phyloP scores from a whole-genome alignment of 352 stramenopile genomes.

The Thraustochytrium striatum region DNA sequence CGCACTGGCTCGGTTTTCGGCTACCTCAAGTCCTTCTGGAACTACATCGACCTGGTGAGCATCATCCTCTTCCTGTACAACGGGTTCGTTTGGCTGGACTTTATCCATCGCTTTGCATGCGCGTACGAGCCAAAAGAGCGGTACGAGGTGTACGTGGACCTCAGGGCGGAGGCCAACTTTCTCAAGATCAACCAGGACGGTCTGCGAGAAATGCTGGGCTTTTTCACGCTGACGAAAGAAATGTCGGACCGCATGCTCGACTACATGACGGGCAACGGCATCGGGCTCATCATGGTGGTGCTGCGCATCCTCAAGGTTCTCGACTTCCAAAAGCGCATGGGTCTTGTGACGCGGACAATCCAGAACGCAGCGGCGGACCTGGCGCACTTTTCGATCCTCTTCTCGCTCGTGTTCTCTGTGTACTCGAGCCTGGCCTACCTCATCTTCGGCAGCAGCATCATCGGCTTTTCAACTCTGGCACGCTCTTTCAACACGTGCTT shows the following conservation, averaged over 20 bases:
- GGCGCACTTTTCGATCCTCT: slow-evolving; percentile 33
- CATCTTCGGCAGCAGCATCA: slow-evolving; percentile 34
- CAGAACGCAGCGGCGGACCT: slow-evolving; percentile 11
- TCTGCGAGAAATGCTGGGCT: slow-evolving; percentile 8
- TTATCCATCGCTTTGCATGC: background rate
- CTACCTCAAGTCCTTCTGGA: slow-evolving; percentile 22
- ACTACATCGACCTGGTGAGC: slow-evolving; percentile 35
- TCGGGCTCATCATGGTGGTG: slow-evolving; percentile 7
- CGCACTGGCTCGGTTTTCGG: background rate
- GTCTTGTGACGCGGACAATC: slow-evolving; percentile 29
- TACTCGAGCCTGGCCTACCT: slow-evolving; percentile 26
- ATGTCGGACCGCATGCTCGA: background rate
- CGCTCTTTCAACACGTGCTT: slow-evolving; percentile 30
- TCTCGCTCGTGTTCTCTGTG: slow-evolving; percentile 5
- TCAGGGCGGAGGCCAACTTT: background rate
- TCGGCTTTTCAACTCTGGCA: slow-evolving; percentile 7
- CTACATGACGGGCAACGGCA: slow-evolving; percentile 2
- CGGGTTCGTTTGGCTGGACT: background rate
- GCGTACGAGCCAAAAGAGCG: slow-evolving; percentile 4
- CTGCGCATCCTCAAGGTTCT: slow-evolving; percentile 37
- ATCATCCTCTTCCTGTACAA: slow-evolving; percentile 14
- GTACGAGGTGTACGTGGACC: slow-evolving; percentile 34
- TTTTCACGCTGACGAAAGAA: background rate
- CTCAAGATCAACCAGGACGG: background rate
- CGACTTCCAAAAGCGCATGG: slow-evolving; percentile 42